A percentile compares a stretch with the other conserved stretches of the same genome.
phyloP scores from a whole-genome alignment of 345 rosid genomes.

The Geranium brycei region DNA sequence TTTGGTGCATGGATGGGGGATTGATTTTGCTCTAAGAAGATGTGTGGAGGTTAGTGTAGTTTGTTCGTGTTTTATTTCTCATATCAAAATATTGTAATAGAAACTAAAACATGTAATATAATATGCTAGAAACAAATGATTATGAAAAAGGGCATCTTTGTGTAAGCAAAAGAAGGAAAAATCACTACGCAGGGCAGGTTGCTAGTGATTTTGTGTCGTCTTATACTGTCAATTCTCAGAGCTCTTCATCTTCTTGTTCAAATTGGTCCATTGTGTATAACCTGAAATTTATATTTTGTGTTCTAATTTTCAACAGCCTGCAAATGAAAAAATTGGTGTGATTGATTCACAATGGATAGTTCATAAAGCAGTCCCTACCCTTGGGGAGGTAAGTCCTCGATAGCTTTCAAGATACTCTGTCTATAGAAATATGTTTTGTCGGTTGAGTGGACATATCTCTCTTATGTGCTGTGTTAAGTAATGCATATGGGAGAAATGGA shows the following conservation, averaged over 20 bases:
- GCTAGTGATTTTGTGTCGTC: too few relatives aligned
- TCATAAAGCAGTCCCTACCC: slow-evolving; percentile 60
- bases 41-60: slow-evolving; percentile 41
- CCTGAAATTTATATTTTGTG: neutral
- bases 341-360: slow-evolving; percentile 63
- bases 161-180: too few relatives aligned
- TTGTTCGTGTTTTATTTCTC: too few relatives aligned
- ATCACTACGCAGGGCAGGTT: too few relatives aligned
- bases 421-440: neutral
- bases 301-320: slow-evolving; percentile 22
- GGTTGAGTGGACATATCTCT: neutral
- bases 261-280: too few relatives aligned
- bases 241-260: too few relatives aligned
- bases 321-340: slow-evolving; percentile 61
- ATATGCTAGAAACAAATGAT: too few relatives aligned
- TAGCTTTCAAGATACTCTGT: too few relatives aligned
- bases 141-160: too few relatives aligned
- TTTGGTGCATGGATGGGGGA: slow-evolving; percentile 74
- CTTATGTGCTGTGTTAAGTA: neutral
- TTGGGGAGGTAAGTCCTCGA: slow-evolving; percentile 36
- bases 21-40: slow-evolving; percentile 56
- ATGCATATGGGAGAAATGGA: neutral
- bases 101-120: too few relatives aligned
- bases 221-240: too few relatives aligned
- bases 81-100: too few relatives aligned